These are phyloP conservation scores for Croton setiger DNA, from an alignment of 441 rosid species.

Conservation along the genomic window DNA sequence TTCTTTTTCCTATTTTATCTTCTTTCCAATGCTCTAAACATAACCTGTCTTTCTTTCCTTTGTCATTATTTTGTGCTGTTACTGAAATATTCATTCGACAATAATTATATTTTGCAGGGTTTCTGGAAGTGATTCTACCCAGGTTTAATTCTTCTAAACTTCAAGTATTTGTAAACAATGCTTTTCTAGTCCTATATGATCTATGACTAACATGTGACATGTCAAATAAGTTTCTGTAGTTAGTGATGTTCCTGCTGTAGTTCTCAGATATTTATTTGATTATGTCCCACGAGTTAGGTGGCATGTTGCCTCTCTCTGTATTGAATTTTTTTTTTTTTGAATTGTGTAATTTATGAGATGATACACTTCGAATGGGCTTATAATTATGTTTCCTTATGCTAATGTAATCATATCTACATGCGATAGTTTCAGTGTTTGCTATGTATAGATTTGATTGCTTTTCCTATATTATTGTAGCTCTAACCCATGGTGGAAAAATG, in stretches of 20 bases:
- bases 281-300: not conserved
- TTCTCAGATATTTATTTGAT: not conserved
- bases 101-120: constrained; percentile 48
- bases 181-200: constrained; percentile 7
- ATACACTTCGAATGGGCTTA: not conserved
- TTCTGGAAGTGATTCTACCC: constrained; percentile 37
- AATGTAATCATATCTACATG: not conserved
- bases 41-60: not conserved
- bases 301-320: not conserved
- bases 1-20: constrained; percentile 1
- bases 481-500: constrained; percentile 15
- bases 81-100: constrained; percentile 12
- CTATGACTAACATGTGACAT: not conserved
- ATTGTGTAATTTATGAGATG: not conserved
- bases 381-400: not conserved
- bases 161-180: constrained; percentile 4
- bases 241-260: not conserved
- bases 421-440: not conserved
- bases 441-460: not conserved
- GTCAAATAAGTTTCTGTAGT: not conserved
- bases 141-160: constrained; percentile 42
- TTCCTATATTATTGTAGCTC: not conserved
- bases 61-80: not conserved
- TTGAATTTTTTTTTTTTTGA: not conserved
- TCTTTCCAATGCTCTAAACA: not conserved